A percentile compares a stretch with the other conserved stretches of the same genome.
These are phyloP conservation scores for Pseudomassariella vexata DNA, from an alignment of 2,329 filamentous ascomycete genomes.

Conservation along the genomic window DNA sequence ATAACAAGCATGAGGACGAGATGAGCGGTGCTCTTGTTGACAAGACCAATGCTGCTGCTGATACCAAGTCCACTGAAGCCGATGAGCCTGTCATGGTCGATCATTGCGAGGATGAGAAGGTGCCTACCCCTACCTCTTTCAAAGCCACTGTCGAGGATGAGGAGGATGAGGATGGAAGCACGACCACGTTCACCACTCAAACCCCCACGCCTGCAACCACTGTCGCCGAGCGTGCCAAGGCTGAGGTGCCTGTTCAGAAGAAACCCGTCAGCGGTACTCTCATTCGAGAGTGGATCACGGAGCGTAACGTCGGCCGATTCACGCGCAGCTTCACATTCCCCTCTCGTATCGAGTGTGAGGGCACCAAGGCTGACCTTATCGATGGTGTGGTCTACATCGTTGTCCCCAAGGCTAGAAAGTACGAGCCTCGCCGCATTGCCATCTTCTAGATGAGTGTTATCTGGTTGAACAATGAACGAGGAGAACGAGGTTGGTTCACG, in stretches of 20 bases:
- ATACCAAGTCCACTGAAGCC: too few relatives aligned
- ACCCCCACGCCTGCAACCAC: conserved; percentile 17
- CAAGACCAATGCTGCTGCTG: too few relatives aligned
- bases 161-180: conserved; percentile 24
- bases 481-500: too few relatives aligned
- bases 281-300: conserved; percentile 68
- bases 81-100: conserved; percentile 16
- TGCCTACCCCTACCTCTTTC: conserved; percentile 31
- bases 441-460: too few relatives aligned
- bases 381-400: conserved; percentile 59
- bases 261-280: too few relatives aligned
- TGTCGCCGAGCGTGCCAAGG: conserved; percentile 29
- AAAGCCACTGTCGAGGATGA: conserved; percentile 65
- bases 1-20: too few relatives aligned
- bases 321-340: conserved; percentile 65
- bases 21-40: conserved; percentile 35
- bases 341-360: conserved; percentile 54
- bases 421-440: conserved; percentile 47
- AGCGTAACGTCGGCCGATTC: conserved; percentile 63
- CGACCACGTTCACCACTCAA: conserved; percentile 12
- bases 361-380: conserved; percentile 56
- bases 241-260: conserved; percentile 15
- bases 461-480: too few relatives aligned
- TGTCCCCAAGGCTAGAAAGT: conserved; percentile 62
- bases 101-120: conserved; percentile 5